Base-by-base conservation (phyloP, 1,284 basidiomycete species). In the Pholiota adiposa region DNA sequence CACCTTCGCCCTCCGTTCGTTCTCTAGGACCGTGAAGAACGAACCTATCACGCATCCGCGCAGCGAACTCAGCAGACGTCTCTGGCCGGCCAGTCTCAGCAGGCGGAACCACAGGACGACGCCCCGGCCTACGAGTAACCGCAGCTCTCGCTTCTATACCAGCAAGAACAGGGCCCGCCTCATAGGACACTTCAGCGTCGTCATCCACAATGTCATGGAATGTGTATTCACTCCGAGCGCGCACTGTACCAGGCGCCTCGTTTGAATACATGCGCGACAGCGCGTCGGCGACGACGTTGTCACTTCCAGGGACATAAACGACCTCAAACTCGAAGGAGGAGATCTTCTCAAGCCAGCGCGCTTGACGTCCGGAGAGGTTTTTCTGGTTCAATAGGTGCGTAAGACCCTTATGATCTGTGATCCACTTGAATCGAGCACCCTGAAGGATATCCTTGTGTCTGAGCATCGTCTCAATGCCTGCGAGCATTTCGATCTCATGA, bases 381-480 rank as follows among this genome's bases (percentile, higher is more conserved):
- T 69, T 69, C 56, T 80, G 77, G 0, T 65, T 60, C 1, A 70
- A 36, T 0, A 80, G 40, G 48, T 73, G 68, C 5, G 70, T 67
- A 0, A 79, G 54, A 0, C 71, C 70, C 27, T 75, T 74, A 36
- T 81, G 76, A 54, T 81, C 77, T 0, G 74, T 79, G 2, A 72
- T 54, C 69, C 77, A 73, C 0, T 44, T 59, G 43, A 80, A 79
- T 0, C 53, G 27, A 0, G 51, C 56, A 0, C 78, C 77, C n/a
- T 72, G 66, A 0, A 77, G 62, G 8, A 75, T 68, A 58, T 75
- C 65, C 1, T 27, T 25, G 25, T 61, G 56, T 5, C 59, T 25
- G 0, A 63, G 51, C 62, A 65, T 63, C 3, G 63, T 59, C 33
- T 65, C 62, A 16, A 65, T 34, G 14, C 61, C 61, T 0, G 58